phyloP scores from a whole-genome alignment of 2,329 filamentous ascomycete species.

The Aspergillus fischeri region DNA sequence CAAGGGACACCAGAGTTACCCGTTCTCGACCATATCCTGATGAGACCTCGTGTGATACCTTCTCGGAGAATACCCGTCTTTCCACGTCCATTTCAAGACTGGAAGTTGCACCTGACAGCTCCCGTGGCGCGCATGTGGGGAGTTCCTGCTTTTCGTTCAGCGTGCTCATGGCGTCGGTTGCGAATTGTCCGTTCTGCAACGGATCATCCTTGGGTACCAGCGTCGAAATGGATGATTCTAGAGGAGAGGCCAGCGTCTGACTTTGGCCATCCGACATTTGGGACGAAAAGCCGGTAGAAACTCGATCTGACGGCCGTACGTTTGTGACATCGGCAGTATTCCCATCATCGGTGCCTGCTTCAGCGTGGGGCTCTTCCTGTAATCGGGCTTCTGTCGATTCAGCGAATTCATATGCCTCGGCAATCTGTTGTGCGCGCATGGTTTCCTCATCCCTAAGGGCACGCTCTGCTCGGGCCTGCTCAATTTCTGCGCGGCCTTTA shows the following conservation, averaged over 20 bases:
- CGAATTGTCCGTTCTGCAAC: neutral
- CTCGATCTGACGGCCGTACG: neutral
- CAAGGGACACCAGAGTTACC: conserved; percentile 52
- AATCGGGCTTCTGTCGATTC: neutral
- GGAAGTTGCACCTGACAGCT: neutral
- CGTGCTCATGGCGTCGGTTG: neutral
- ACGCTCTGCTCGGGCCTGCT: conserved; percentile 41
- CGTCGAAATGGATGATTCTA: neutral
- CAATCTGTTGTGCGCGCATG: neutral
- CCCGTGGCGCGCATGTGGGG: neutral
- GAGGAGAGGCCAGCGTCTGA: neutral
- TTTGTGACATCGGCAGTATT: neutral
- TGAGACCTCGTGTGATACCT: neutral
- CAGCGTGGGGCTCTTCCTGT: neutral
- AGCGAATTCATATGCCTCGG: neutral
- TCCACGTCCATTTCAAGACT: conserved; percentile 25
- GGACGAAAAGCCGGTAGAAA: neutral
- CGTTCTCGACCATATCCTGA: conserved; percentile 12
- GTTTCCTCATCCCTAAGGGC: conserved; percentile 4
- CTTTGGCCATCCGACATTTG: neutral
- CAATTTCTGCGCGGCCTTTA: conserved; percentile 50
- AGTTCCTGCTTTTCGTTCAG: neutral
- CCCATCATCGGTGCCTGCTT: neutral
- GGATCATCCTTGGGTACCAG: neutral
- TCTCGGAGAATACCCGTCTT: conserved; percentile 15